phyloP scores from a whole-genome alignment of 176 grass and related monocot species.

The Triticum dicoccoides region DNA sequence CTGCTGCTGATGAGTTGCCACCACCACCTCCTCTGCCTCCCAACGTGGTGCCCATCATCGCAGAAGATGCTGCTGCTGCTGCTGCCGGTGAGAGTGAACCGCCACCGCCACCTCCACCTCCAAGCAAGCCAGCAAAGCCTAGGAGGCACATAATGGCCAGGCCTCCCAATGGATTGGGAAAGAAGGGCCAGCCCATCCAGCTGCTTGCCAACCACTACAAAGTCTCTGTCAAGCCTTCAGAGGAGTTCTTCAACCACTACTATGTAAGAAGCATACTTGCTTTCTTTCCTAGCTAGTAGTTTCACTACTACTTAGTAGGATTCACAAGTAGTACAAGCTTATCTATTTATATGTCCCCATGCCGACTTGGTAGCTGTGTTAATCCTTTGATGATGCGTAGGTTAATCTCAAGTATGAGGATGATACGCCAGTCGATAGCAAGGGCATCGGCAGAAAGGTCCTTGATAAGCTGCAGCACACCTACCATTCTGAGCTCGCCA shows the following conservation, averaged over 20 bases:
- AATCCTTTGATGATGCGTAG: conserved; percentile 17
- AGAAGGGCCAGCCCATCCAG: conserved; percentile 37
- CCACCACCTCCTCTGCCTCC: conserved; percentile 52
- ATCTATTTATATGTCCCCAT: neutral
- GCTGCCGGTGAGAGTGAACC: neutral
- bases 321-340: neutral
- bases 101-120: neutral
- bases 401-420: conserved; percentile 73
- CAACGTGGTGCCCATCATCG: conserved; percentile 40
- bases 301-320: neutral
- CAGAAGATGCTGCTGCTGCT: neutral
- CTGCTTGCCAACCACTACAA: conserved; percentile 76
- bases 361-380: neutral
- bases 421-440: conserved; percentile 39
- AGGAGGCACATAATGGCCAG: conserved; percentile 49
- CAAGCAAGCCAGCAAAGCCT: conserved; percentile 22
- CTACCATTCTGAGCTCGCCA: conserved; percentile 43
- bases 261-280: conserved; percentile 50
- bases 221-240: conserved; percentile 44
- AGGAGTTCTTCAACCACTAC: conserved; percentile 75
- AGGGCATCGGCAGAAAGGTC: conserved; percentile 61
- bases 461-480: conserved; percentile 61
- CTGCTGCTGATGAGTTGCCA: conserved; percentile 29
- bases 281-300: neutral
- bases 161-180: conserved; percentile 45